phyloP scores from a whole-genome alignment of 306 rosid species.

The Betula pendula region DNA sequence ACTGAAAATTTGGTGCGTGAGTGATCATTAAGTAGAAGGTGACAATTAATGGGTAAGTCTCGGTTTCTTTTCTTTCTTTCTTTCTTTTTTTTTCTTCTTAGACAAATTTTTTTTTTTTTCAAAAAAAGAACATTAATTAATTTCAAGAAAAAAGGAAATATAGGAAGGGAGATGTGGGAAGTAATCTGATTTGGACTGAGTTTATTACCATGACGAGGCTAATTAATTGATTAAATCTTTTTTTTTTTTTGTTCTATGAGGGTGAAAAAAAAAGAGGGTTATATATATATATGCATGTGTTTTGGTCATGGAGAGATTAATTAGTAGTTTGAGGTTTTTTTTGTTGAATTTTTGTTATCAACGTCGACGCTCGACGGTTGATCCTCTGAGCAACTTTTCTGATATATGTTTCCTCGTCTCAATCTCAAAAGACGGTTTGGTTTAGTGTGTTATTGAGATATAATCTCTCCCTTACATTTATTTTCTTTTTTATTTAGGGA shows the following conservation, averaged over 20 bases:
- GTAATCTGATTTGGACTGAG: conserved; percentile 7
- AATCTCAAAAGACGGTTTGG: too few relatives aligned
- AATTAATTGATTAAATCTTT: not conserved
- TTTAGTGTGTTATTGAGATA: too few relatives aligned
- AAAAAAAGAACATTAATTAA: too few relatives aligned
- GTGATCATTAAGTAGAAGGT: not conserved
- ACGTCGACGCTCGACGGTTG: too few relatives aligned
- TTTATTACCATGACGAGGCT: not conserved
- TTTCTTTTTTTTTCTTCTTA: not conserved
- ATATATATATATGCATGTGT: too few relatives aligned
- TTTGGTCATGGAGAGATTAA: not conserved
- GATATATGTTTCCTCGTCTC: too few relatives aligned
- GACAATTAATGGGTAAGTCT: conserved; percentile 22
- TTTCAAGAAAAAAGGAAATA: not conserved
- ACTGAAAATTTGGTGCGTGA: not conserved
- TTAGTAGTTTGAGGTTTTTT: not conserved
- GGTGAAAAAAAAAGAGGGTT: not conserved
- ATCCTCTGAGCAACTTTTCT: too few relatives aligned
- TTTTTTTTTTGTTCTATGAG: not conserved
- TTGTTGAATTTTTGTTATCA: not conserved
- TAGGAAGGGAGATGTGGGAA: conserved; percentile 1
- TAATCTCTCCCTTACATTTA: too few relatives aligned
- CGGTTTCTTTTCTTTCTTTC: not conserved
- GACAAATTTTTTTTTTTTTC: not conserved
- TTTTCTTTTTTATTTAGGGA: too few relatives aligned